Conservation (phyloP, 192 early-diverging fungal species). For the Coemansia sp. region DNA sequence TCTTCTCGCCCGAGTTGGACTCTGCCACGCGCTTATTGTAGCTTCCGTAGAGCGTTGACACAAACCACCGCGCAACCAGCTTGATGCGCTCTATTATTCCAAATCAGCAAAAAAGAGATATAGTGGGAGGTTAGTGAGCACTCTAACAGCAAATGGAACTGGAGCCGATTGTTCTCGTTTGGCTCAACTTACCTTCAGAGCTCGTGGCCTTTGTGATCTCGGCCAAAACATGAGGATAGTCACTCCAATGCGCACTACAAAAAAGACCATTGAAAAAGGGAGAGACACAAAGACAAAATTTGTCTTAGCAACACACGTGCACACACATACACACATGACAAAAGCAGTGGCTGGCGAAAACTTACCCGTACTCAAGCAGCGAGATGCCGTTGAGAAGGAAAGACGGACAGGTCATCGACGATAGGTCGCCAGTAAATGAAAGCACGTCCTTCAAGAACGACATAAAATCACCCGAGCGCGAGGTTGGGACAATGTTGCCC, state of each 20-base stretch:
- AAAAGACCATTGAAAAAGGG: background rate
- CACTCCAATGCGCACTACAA: slow-evolving; percentile 61
- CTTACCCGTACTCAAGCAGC: slow-evolving; percentile 76
- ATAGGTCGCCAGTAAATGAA: slow-evolving; percentile 82
- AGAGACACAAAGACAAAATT: background rate
- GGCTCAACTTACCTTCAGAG: slow-evolving; percentile 44
- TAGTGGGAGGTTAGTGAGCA: background rate
- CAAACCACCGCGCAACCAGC: slow-evolving; percentile 75
- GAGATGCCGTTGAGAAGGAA: slow-evolving; percentile 79
- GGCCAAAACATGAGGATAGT: slow-evolving; percentile 67
- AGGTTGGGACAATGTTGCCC: slow-evolving; percentile 61
- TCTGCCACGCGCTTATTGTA: slow-evolving; percentile 73
- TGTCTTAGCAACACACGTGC: background rate
- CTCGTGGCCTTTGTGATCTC: slow-evolving; percentile 65
- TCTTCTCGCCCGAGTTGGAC: slow-evolving; percentile 71
- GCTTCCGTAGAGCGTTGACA: slow-evolving; percentile 79
- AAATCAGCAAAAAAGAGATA: background rate
- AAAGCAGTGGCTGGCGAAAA: background rate
- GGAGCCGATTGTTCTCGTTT: background rate
- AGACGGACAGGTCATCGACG: slow-evolving; percentile 78
- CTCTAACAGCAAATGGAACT: background rate
- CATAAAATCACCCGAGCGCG: slow-evolving; percentile 66
- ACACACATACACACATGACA: background rate
- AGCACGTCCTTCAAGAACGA: slow-evolving; percentile 72
- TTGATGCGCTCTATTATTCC: slow-evolving; percentile 64